Conservation (phyloP, 495 filamentous ascomycete genomes). For the Lophiotrema nucula region DNA sequence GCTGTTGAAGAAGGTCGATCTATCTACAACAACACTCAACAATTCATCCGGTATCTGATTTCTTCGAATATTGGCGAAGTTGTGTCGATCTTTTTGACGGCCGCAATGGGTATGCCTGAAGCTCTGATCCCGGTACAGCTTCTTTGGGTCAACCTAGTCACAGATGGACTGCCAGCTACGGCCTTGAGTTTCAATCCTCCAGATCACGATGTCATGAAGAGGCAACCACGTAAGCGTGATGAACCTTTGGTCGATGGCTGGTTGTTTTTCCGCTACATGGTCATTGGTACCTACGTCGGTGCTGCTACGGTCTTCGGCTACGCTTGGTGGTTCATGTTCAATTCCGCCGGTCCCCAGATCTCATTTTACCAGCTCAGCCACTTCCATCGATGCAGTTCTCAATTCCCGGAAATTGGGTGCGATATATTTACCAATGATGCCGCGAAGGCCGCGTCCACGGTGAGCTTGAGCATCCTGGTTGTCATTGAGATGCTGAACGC, state of each 20-base stretch:
- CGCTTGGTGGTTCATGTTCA: slow-evolving; percentile 99
- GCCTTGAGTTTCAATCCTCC: slow-evolving; percentile 97
- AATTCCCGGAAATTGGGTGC: slow-evolving; percentile 91
- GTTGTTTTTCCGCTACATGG: slow-evolving; percentile 97
- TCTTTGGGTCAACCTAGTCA: slow-evolving; percentile 98
- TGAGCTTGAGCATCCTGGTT: slow-evolving; percentile 87
- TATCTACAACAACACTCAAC: slow-evolving; percentile 99
- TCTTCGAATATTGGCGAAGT: slow-evolving; percentile 99
- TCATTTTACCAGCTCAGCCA: slow-evolving; percentile 87
- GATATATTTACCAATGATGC: slow-evolving; percentile 89
- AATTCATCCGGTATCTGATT: slow-evolving; percentile 99
- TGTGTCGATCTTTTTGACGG: slow-evolving; percentile 98
- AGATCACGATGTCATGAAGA: slow-evolving; percentile 95
- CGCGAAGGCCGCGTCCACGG: slow-evolving; percentile 89
- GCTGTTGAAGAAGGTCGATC: slow-evolving; percentile 96
- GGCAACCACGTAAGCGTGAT: slow-evolving; percentile 84
- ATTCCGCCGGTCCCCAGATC: slow-evolving; percentile 87
- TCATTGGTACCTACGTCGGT: slow-evolving; percentile 94
- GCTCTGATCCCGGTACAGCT: slow-evolving; percentile 96
- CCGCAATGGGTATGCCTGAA: slow-evolving; percentile 95
- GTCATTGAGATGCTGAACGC: slow-evolving; percentile 99
- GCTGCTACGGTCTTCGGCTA: slow-evolving; percentile 95
- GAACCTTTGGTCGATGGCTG: slow-evolving; percentile 89
- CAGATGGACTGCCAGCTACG: slow-evolving; percentile 94
- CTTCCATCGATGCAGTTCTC: slow-evolving; percentile 86